phyloP scores from a whole-genome alignment of 2,329 filamentous ascomycete genomes.

The Penicillium sp. region DNA sequence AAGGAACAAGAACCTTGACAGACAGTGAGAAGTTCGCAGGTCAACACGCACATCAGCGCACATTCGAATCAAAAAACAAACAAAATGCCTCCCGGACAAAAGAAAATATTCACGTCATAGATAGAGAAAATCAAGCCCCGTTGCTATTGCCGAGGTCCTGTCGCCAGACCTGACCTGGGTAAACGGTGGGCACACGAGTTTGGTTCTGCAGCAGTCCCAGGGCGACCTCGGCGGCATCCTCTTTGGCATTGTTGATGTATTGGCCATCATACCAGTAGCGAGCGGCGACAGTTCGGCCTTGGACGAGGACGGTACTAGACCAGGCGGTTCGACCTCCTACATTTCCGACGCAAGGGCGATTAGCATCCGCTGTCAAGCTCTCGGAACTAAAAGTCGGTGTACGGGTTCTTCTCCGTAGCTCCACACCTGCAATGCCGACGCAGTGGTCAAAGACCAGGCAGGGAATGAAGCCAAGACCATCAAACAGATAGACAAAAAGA shows the following conservation, averaged over 20 bases:
- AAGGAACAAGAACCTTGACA: conserved; percentile 1
- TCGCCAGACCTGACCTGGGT: conserved; percentile 25
- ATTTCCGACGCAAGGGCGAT: conserved; percentile 23
- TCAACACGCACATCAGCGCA: conserved; percentile 4
- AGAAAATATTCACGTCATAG: conserved; percentile 15
- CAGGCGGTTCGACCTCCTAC: conserved; percentile 86
- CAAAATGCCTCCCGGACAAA: conserved; percentile 26
- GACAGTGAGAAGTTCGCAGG: conserved; percentile 4
- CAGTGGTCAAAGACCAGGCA: conserved; percentile 8
- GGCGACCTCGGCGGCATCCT: conserved; percentile 87
- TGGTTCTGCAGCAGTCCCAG: conserved; percentile 35
- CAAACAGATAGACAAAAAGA: background rate
- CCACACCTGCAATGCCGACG: conserved; percentile 27
- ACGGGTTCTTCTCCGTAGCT: conserved; percentile 23
- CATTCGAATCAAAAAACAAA: conserved; percentile 16
- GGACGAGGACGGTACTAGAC: conserved; percentile 77
- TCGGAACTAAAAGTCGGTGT: conserved; percentile 36
- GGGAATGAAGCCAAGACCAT: background rate
- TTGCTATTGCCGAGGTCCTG: conserved; percentile 21
- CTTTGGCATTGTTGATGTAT: conserved; percentile 81
- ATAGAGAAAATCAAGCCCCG: conserved; percentile 31
- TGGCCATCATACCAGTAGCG: conserved; percentile 91
- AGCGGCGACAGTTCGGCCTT: conserved; percentile 65
- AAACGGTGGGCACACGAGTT: conserved; percentile 22
- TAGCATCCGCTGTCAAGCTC: conserved; percentile 23